Conservation (phyloP, 2,329 filamentous ascomycete genomes). For the Albophoma yamanashiensis region DNA sequence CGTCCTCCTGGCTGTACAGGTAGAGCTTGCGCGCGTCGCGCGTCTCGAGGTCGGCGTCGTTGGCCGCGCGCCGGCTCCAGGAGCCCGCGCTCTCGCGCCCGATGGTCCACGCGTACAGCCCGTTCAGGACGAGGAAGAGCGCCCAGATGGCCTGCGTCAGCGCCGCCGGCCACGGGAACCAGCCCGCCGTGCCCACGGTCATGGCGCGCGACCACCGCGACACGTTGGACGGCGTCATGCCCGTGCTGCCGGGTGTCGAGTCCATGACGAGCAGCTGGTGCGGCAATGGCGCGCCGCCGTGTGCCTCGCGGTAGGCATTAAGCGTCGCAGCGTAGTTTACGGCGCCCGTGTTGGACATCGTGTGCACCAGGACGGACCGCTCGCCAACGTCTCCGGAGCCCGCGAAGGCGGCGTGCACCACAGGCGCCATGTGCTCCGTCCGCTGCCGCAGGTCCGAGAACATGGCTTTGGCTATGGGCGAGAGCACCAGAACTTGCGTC, state of each 20-base stretch:
- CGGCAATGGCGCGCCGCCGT: slow-evolving; percentile 26
- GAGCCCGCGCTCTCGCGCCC: slow-evolving; percentile 29
- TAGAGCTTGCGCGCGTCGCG: slow-evolving; percentile 36
- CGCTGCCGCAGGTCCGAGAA: slow-evolving; percentile 31
- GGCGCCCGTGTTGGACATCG: slow-evolving; percentile 49
- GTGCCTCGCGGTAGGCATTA: slow-evolving; percentile 30
- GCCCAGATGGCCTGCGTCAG: slow-evolving; percentile 37
- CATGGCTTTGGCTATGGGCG: slow-evolving; percentile 35
- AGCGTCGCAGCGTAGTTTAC: slow-evolving; percentile 40
- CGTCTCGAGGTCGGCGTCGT: slow-evolving; percentile 25
- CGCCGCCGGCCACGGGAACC: slow-evolving; percentile 37
- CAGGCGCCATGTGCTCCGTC: slow-evolving; percentile 31
- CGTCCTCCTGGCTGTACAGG: slow-evolving; percentile 47
- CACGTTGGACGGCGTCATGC: slow-evolving; percentile 29
- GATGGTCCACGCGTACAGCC: slow-evolving; percentile 20
- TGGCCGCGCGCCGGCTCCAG: slow-evolving; percentile 24
- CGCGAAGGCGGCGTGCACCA: slow-evolving; percentile 28
- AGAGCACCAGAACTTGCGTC: slow-evolving; percentile 39
- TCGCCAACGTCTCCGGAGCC: slow-evolving; percentile 4
- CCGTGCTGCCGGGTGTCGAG: slow-evolving; percentile 39
- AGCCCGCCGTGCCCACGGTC: slow-evolving; percentile 34
- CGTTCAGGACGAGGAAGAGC: slow-evolving; percentile 26
- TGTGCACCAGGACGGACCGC: slow-evolving; percentile 34
- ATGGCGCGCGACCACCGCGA: slow-evolving; percentile 42
- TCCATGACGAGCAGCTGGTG: slow-evolving; percentile 38